Base-by-base conservation (phyloP, 2,329 filamentous ascomycete species). In the Fusarium torulosum region DNA sequence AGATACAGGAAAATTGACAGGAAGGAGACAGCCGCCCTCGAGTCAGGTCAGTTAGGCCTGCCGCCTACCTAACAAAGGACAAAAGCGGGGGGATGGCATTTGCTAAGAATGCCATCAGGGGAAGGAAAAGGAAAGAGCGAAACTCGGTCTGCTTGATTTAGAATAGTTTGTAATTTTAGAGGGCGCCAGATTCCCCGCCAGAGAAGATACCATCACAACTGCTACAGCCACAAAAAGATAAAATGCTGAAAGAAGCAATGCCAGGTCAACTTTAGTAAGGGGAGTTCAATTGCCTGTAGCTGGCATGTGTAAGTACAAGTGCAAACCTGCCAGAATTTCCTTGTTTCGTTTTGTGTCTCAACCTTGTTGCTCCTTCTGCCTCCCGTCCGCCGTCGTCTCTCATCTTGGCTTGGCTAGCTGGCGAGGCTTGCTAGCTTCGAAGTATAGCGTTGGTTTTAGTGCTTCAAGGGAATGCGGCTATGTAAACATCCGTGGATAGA, bases 341-440 rank as follows among this genome's bases (percentile, higher is more conserved):
- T 49, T 57, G 50, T 66, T 66, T 66, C 51, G 62, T 62, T 66
- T 62, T 47, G 27, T 62, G 50, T 63, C 59, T 63, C 20, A 63
- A 63, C 60, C 59, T 63, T 63, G 58, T 59, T 60, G 42, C 19
- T 50, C 46, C 61, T 55, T 45, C 35, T 61, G 35, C 17, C 31
- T 14, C 8, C 14, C 11, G 29, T 33, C 4, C 11, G 11, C 14
- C 17, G 9, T 37, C 8, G 17, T 37, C n/a, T n/a, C 17, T 37
- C 35, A 37, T 37, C 35, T 37, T 11, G n/a, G 44, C 49, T 40
- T 62, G 21, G 25, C 53, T 42, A 19, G 17, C 47, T 52, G 23
- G 33, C 31, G 50, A 65, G 65, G 65, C 65, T 68, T 68, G 64
- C 65, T 67, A 67, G 65, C 46, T 44, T 44, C 37, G 59, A 44